These are phyloP conservation scores for Tricholomella constricta DNA, from an alignment of 768 basidiomycete genomes.

Conservation along the genomic window DNA sequence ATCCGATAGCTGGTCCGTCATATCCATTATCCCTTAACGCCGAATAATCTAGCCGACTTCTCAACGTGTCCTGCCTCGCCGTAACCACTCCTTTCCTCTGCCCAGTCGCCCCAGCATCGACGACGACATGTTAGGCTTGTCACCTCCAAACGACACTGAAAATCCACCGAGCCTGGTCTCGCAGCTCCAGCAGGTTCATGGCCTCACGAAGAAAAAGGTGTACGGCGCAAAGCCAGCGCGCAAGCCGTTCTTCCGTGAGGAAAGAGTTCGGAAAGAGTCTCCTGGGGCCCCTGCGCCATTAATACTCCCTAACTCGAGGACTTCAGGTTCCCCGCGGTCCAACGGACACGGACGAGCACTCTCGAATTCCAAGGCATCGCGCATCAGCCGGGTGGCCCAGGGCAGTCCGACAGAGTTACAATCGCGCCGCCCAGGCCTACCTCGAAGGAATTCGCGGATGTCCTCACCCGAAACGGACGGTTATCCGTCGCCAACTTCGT, in stretches of 20 bases:
- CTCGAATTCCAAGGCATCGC: slow-evolving; percentile 36
- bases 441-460: slow-evolving; percentile 33
- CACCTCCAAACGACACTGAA: slow-evolving; percentile 20
- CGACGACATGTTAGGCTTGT: slow-evolving; percentile 10
- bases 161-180: slow-evolving; percentile 54
- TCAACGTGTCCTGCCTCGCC: slow-evolving; percentile 25
- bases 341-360: slow-evolving; percentile 33
- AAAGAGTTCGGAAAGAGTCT: slow-evolving; percentile 36
- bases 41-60: slow-evolving; percentile 14
- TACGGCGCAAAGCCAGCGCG: slow-evolving; percentile 54
- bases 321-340: slow-evolving; percentile 8
- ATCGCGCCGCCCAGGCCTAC: slow-evolving; percentile 29
- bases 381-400: slow-evolving; percentile 34
- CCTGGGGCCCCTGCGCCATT: slow-evolving; percentile 27
- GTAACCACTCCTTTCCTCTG: slow-evolving; percentile 39
- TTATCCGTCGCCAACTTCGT: slow-evolving; percentile 19
- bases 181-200: slow-evolving; percentile 67
- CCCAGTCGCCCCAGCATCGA: slow-evolving; percentile 8
- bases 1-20: slow-evolving; percentile 5
- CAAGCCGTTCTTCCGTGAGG: slow-evolving; percentile 57
- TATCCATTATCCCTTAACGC: slow-evolving; percentile 16
- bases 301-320: slow-evolving; percentile 22
- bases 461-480: slow-evolving; percentile 39
- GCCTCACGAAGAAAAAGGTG: slow-evolving; percentile 69
- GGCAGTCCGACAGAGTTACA: slow-evolving; percentile 35